Base-by-base conservation (phyloP, 169 alveolate species). In the Theileria parva region DNA sequence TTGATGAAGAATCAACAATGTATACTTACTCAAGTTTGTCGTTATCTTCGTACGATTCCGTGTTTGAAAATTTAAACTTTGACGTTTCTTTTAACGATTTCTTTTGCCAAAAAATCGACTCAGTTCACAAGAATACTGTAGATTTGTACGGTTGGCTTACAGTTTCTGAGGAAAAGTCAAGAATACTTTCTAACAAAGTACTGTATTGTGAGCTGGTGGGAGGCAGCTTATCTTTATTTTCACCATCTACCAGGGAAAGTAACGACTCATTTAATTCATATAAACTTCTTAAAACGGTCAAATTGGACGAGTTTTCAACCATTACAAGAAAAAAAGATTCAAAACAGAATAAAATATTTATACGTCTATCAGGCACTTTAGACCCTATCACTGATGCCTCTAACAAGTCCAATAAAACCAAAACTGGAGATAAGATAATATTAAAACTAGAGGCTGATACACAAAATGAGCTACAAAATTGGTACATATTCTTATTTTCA, bases 1-100 rank as follows among this genome's bases (percentile, higher is more conserved):
- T 59, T 27, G 88, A 80, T 12, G 59, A 53, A 25, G 67, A 30
- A 8, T 28, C 44, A 25, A 75, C 85, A 19, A 69, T 75, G 23
- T 83, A 83, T 69, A 83, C 89, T 17, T 83, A 83, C 37, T 83
- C 89, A 13, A 83, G 89, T 50, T 39, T 83, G 3, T 68, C 89
- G 9, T 34, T 83, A 9, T 83, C 89, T 28, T 75, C 81, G 11
- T 83, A 83, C 72, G 66, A 67, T 28, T 72, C 80, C n/a, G 68
- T 66, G n/a, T 28, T 17, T 21, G 89, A 83, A 28, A 60, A 48
- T 51, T 27, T 76, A 7, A 50, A 23, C 59, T 5, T 67, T 19
- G 75, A 73, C 4, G 72, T 76, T 17, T 44, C 72, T 28, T 65
- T 48, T 27, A 1, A 73, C 64, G 69, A 21, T 21, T 23, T 68